Base-by-base conservation (phyloP, 164 flowering plant genomes). In the Malania oleifera region DNA sequence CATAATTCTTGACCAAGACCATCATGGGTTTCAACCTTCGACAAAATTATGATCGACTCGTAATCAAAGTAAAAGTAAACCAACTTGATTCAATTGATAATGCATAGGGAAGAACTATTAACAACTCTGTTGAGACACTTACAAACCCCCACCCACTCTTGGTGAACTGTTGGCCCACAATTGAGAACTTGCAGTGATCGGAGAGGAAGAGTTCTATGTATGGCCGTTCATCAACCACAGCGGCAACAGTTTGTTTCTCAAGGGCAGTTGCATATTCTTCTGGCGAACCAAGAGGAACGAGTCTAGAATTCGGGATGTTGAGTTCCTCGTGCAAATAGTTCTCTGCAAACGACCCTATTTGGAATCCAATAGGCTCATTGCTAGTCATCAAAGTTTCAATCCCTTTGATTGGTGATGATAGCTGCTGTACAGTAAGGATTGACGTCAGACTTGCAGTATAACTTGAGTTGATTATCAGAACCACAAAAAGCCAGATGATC, bases 71-170 rank as follows among this genome's bases (percentile, higher is more conserved):
- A n/a, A n/a, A n/a, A n/a, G n/a, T 12, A 34, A 12, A 34, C 38
- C 10, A 34, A 7, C 38, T 12, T 34, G 11, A 34, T 34, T 34
- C 11, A 34, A 0, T 34, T 7, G 38, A 34, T 34, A 34, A 12
- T 34, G 38, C 38, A 34, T n/a, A n/a, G 38, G 0, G 38, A 12
- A 34, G 38, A 7, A 34, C 7, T 34, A 34, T 34, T n/a, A n/a
- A 34, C 11, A 40, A 40, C 4, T 14, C 44, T n/a, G 29, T 23
- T 35, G 29, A 45, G 61, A 72, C 63, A 80, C 89, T 84, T 54
- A 84, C 90, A 60, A 84, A 84, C 63, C 90, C 90, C 90, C 90
- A 84, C 1, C 87, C 85, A n/a, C 80, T 66, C 67, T 57, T 80
- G 18, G 90, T 82, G 70, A 84, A 84, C 66, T 84, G 75, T 26